Evolutionary conservation across 2,329 filamentous ascomycete species (phyloP), one percentile per base, ranked within the genome.

Genomic region (Coniochaeta ligniaria): DNA sequence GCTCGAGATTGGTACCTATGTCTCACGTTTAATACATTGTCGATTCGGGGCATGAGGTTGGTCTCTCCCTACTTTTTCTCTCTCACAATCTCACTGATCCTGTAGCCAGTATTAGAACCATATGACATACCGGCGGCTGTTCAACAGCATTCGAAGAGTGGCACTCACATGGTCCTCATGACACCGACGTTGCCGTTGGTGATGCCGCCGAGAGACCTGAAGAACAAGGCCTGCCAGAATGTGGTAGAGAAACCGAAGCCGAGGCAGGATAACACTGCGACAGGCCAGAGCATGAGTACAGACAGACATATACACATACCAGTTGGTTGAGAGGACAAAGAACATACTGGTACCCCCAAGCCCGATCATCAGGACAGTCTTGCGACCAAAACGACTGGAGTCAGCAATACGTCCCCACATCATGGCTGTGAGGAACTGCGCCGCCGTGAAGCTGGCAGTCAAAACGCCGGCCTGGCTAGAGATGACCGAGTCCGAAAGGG

Each of bases 351-450:
- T 92, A 0, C 92, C 92, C 2, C 85, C 68, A 31, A 96, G 74
- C 0, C 92, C 92, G 59, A 96, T 85, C 59, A 96, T 75, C 20
- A 96, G 78, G 16, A 95, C 90, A 17, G 81, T 83, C 73, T 96
- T 96, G 57, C 92, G 82, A 0, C 92, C 92, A 61, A 83, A 81
- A 60, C 76, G 78, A 41, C 83, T 82, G 7, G 81, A 81, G 68
- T 86, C 83, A 7, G 88, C 85, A 3, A 92, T 75, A 0, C 88
- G 80, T 0, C 92, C 92, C 92, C 92, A 96, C 62, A 91, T 73
- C 72, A 96, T 87, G 2, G 91, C 91, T 1, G 91, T 96, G 24
- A 91, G 70, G 68, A 94, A 94, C 71, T 96, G 92, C 0, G 89
- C 88, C 0, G 87, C 88, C 0, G 90, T 93, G 70, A 96, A 96